These are phyloP conservation scores for Agrocybe pediades DNA, from an alignment of 768 basidiomycete genomes.

Conservation along the genomic window DNA sequence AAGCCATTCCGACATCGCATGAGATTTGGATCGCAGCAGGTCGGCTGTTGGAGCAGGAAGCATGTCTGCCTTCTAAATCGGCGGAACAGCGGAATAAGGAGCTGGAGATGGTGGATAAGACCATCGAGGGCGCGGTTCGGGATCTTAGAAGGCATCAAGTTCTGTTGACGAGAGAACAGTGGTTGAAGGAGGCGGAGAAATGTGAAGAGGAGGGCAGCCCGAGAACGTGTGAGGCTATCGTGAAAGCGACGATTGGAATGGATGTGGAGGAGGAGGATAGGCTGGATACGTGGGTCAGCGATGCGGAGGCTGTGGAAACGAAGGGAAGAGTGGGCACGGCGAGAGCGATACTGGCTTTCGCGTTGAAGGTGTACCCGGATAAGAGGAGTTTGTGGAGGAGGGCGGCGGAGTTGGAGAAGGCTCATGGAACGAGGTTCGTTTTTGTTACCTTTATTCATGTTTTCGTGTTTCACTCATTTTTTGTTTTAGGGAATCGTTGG, in stretches of 20 bases:
- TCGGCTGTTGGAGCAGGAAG: constrained; percentile 86
- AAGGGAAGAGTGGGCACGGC: constrained; percentile 81
- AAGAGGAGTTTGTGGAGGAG: constrained; percentile 83
- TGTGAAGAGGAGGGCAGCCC: constrained; percentile 87
- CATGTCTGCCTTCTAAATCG: constrained; percentile 37
- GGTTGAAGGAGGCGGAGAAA: constrained; percentile 93
- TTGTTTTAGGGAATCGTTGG: constrained; percentile 65
- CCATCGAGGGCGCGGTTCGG: constrained; percentile 83
- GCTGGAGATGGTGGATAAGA: constrained; percentile 78
- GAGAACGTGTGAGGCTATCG: constrained; percentile 89
- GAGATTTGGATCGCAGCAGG: constrained; percentile 99
- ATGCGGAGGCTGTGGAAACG: constrained; percentile 81
- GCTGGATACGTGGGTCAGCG: constrained; percentile 86
- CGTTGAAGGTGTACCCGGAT: constrained; percentile 89
- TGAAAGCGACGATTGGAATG: constrained; percentile 92
- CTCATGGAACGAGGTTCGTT: constrained; percentile 75
- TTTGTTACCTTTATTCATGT: not conserved
- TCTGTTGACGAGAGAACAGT: constrained; percentile 87
- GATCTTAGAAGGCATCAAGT: constrained; percentile 84
- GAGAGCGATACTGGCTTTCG: constrained; percentile 87
- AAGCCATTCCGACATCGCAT: constrained; percentile 91
- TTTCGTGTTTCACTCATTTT: not conserved
- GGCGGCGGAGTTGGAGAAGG: constrained; percentile 93
- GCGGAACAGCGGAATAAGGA: constrained; percentile 60
- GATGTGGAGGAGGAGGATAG: constrained; percentile 96